Evolutionary conservation across 2,329 filamentous ascomycete genomes (phyloP).

Genomic region (Colletotrichum coccodes): DNA sequence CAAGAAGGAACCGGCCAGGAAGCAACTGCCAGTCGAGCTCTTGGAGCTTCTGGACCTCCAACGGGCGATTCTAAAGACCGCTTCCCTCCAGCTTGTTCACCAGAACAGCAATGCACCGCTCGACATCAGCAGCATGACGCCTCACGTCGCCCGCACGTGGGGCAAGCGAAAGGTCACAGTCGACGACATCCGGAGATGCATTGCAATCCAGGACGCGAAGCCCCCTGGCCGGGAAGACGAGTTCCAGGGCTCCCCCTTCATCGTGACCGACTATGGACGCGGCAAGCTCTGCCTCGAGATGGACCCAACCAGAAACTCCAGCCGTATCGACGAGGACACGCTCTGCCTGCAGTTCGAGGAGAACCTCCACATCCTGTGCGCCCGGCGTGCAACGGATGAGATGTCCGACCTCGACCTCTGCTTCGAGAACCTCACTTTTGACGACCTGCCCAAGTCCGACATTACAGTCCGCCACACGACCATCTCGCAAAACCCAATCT

Average conservation of each 20-base stretch:
- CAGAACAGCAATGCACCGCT: constrained; percentile 71
- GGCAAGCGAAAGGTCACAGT: constrained; percentile 74
- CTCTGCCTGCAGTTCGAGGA: constrained; percentile 65
- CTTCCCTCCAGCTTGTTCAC: constrained; percentile 76
- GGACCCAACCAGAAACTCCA: constrained; percentile 45
- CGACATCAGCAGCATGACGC: constrained; percentile 70
- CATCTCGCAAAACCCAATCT: constrained; percentile 61
- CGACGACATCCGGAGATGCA: constrained; percentile 72
- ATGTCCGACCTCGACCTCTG: constrained; percentile 56
- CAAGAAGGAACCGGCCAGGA: constrained; percentile 42
- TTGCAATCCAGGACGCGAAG: constrained; percentile 69
- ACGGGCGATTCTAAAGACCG: constrained; percentile 73
- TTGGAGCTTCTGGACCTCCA: constrained; percentile 72
- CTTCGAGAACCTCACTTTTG: constrained; percentile 48
- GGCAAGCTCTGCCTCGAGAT: constrained; percentile 70
- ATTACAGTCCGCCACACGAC: constrained; percentile 61
- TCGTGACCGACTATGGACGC: constrained; percentile 62
- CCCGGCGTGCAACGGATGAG: constrained; percentile 42
- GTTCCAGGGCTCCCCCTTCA: constrained; percentile 48
- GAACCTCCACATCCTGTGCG: constrained; percentile 60
- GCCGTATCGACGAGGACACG: constrained; percentile 58
- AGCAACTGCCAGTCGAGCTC: constrained; percentile 60
- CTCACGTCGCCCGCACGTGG: constrained; percentile 75
- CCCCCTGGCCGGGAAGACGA: constrained; percentile 39
- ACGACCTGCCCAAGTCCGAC: constrained; percentile 63